Evolutionary conservation across 1,284 basidiomycete species (phyloP).

Genomic region (Leccinum holopus): DNA sequence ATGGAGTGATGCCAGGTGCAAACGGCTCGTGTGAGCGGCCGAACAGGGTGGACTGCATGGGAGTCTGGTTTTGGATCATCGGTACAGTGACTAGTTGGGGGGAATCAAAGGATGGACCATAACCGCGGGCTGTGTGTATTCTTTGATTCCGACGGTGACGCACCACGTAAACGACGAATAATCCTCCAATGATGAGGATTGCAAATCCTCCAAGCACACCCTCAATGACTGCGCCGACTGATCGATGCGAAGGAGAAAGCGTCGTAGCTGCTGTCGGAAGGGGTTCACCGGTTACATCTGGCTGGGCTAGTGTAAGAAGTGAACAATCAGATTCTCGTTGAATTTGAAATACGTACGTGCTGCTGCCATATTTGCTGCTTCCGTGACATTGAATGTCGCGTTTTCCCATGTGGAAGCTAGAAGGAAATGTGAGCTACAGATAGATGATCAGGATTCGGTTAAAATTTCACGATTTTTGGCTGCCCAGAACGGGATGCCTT

Average conservation of each 20-base stretch:
- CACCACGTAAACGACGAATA: conserved; percentile 16
- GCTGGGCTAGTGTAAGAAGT: background rate
- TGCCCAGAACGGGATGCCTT: conserved; percentile 27
- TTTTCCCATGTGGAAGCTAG: conserved; percentile 21
- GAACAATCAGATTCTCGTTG: background rate
- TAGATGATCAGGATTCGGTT: background rate
- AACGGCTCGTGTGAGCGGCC: background rate
- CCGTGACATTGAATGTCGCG: conserved; percentile 13
- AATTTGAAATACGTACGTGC: conserved; percentile 13
- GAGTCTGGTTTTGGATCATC: background rate
- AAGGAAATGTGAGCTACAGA: conserved; percentile 6
- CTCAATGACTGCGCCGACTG: conserved; percentile 20
- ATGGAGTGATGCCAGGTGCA: background rate
- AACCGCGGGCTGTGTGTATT: background rate
- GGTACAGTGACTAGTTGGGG: background rate
- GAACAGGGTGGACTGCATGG: background rate
- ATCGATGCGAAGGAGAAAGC: conserved; percentile 7
- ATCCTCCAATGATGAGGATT: conserved; percentile 12
- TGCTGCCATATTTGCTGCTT: conserved; percentile 10
- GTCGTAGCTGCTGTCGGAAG: conserved; percentile 9
- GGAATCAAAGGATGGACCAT: background rate
- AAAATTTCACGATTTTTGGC: conserved; percentile 22
- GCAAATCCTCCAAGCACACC: conserved; percentile 21
- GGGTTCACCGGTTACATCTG: conserved; percentile 20
- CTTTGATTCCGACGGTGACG: conserved; percentile 16